A percentile compares a stretch with the other conserved stretches of the same genome.
Evolutionary conservation across 2,329 filamentous ascomycete species (phyloP).

Genomic region (Fusarium sp.): DNA sequence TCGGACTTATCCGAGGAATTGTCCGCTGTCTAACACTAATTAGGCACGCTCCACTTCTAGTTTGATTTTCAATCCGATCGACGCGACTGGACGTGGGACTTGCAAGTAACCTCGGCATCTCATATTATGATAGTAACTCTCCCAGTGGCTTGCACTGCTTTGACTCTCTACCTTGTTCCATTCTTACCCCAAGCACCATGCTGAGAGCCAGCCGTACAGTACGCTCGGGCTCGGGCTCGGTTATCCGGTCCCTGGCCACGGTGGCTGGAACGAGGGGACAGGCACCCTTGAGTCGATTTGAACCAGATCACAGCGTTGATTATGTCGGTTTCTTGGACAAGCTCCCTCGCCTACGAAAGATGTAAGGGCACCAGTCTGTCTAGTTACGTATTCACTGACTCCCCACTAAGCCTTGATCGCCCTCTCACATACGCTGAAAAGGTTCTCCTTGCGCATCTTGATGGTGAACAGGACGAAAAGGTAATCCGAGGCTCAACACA

Average conservation of each 20-base stretch:
- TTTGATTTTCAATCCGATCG: slow-evolving; percentile 9
- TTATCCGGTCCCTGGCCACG: slow-evolving; percentile 13
- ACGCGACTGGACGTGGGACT: neutral
- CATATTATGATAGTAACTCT: neutral
- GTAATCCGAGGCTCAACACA: slow-evolving; percentile 85
- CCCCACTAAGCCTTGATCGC: slow-evolving; percentile 74
- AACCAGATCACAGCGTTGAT: slow-evolving; percentile 13
- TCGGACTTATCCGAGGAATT: neutral
- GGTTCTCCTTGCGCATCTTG: slow-evolving; percentile 82
- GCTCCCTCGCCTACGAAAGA: neutral
- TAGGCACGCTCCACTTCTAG: neutral
- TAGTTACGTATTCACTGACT: neutral
- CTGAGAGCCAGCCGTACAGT: slow-evolving; percentile 7
- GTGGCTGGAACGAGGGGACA: slow-evolving; percentile 8
- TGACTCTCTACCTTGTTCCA: neutral
- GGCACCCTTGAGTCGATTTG: slow-evolving; percentile 19
- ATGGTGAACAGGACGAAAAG: slow-evolving; percentile 74
- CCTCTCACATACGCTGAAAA: slow-evolving; percentile 91
- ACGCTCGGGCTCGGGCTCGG: neutral
- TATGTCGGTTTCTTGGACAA: slow-evolving; percentile 8
- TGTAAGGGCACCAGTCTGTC: neutral
- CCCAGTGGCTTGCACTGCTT: neutral
- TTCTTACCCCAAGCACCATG: neutral
- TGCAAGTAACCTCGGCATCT: neutral
- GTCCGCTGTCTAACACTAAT: neutral